Conservation (phyloP, 108 stramenopile species). For the Hondaea fermentalgiana region DNA sequence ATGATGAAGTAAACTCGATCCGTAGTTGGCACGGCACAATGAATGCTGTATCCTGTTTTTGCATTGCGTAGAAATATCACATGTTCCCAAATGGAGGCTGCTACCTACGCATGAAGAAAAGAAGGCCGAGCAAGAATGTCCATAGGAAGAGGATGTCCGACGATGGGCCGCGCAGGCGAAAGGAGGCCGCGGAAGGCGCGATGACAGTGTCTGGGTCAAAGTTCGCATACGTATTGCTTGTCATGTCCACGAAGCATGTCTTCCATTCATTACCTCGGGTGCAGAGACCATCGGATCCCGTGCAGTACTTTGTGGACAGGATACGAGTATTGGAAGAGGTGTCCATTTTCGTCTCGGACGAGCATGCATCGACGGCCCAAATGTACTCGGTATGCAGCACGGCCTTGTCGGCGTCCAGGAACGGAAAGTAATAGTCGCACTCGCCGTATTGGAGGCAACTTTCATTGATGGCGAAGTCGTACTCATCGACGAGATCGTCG, state of each 20-base stretch:
- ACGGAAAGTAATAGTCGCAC: neutral
- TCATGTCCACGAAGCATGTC: neutral
- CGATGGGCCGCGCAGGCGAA: neutral
- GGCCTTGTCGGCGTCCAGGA: constrained; percentile 6
- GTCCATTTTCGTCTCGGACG: neutral
- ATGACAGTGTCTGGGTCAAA: neutral
- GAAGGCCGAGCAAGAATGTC: neutral
- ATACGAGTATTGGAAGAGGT: neutral
- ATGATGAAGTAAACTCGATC: too few species aligned
- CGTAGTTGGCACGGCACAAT: too few species aligned
- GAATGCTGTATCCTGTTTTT: too few species aligned
- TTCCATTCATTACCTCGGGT: neutral
- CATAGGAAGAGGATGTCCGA: neutral
- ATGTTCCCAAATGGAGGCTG: too few species aligned
- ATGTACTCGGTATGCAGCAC: neutral
- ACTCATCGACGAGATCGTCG: neutral
- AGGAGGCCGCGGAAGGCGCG: neutral
- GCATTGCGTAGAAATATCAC: too few species aligned
- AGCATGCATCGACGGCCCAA: neutral
- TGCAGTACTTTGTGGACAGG: neutral
- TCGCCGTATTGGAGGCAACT: constrained; percentile 22
- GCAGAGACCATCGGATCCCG: neutral
- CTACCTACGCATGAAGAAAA: neutral
- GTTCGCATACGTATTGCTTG: neutral
- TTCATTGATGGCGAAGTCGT: constrained; percentile 29